These are phyloP conservation scores for Trichosporon faecale DNA, from an alignment of 1,284 basidiomycete genomes.

Conservation along the genomic window DNA sequence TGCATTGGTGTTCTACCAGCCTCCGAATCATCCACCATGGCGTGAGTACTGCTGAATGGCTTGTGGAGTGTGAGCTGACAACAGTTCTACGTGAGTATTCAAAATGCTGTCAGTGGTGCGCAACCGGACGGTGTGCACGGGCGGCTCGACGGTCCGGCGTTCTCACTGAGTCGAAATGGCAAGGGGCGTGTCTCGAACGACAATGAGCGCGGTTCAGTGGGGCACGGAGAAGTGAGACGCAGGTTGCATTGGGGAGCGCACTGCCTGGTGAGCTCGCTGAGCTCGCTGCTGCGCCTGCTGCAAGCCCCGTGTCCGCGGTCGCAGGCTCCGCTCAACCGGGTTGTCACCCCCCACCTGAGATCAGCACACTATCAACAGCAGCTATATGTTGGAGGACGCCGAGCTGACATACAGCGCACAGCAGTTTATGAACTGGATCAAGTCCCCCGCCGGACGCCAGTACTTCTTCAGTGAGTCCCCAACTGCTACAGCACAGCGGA, in stretches of 20 bases:
- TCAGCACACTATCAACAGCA: background rate
- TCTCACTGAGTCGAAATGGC: background rate
- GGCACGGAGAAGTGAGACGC: background rate
- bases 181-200: background rate
- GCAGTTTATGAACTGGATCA: slow-evolving; percentile 76
- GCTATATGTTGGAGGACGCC: background rate
- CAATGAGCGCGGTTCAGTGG: background rate
- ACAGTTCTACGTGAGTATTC: slow-evolving; percentile 5
- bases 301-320: background rate
- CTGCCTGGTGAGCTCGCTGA: too few species aligned
- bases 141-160: background rate
- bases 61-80: background rate
- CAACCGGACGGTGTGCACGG: background rate
- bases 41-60: background rate
- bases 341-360: background rate
- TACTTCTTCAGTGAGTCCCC: slow-evolving; percentile 84
- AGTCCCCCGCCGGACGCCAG: slow-evolving; percentile 79
- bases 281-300: background rate
- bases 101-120: background rate
- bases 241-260: background rate
- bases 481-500: background rate
- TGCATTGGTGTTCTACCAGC: background rate
- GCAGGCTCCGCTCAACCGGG: too few species aligned
- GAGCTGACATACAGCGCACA: slow-evolving; percentile 3
- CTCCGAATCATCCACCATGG: slow-evolving; percentile 3